Evolutionary conservation across 2,329 filamentous ascomycete species (phyloP), one percentile per base, ranked within the genome.

Genomic region (Didymella segeticola): DNA sequence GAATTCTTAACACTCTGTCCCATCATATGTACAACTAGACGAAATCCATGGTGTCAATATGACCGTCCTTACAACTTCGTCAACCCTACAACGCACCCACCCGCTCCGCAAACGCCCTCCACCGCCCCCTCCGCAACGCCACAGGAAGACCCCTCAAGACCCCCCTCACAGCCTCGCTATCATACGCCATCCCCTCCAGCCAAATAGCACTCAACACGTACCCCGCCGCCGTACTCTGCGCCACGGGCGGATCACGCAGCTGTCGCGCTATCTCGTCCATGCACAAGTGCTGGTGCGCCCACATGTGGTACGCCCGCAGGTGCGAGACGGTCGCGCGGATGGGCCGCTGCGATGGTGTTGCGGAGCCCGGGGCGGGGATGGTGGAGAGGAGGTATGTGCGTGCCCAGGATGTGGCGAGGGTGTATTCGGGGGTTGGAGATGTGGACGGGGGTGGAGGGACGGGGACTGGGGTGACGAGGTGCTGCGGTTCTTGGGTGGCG

Each of bases 261-360:
- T 66, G 54, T 4, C 33, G 19, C 6, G 62, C 66, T 25, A 73
- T 63, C 6, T 59, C 56, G 4, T 58, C 56, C 8, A 73, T 12
- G 1, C 62, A 27, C 6, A 73, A 48, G 2, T 53, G 42, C 46
- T 73, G 70, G 27, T 67, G 51, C 27, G 69, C 54, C 72, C 72
- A 75, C 29, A 75, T 48, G 33, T 72, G 61, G 50, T 74, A 75
- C 8, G 69, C 67, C 11, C 70, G 70, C 12, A 75, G 64, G 43
- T 66, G 68, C 2, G 67, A 53, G 2, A 68, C 26, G 5, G 70
- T 73, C 25, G 70, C 70, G 19, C 67, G 69, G 30, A 71, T 68
- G 15, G 64, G 61, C n/a, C n/a, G 9, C 68, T 57, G n/a, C n/a
- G n/a, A n/a, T 11, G 58, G 63, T 8, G 41, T 15, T 8, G 25